These are phyloP conservation scores for Agarophyton chilense DNA, from an alignment of 23 red algal genomes.

Conservation along the genomic window DNA sequence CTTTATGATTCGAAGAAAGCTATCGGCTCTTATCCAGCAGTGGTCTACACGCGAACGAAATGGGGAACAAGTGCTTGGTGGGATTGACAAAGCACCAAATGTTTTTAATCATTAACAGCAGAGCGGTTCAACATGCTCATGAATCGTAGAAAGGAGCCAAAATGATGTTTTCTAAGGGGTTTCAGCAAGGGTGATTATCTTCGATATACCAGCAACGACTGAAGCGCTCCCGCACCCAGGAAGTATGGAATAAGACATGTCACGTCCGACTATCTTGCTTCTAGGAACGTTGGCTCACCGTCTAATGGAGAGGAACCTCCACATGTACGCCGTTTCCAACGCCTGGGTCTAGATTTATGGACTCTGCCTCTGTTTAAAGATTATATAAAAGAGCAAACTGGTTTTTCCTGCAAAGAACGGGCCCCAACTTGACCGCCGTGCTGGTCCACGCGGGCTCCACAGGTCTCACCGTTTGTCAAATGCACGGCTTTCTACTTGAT, in stretches of 20 bases:
- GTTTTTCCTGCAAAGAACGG: slow-evolving; percentile 30
- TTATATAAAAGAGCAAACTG: slow-evolving; percentile 18
- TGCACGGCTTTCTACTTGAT: slow-evolving; percentile 33
- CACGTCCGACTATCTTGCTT: not conserved
- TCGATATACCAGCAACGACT: not conserved
- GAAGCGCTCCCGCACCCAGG: not conserved
- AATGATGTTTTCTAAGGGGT: too few relatives aligned
- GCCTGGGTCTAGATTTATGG: not conserved
- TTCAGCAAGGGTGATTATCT: too few relatives aligned
- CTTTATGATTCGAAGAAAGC: too few relatives aligned
- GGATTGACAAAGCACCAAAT: slow-evolving; percentile 33
- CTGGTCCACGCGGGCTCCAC: slow-evolving; percentile 29
- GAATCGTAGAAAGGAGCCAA: too few relatives aligned
- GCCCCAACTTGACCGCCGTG: slow-evolving; percentile 30
- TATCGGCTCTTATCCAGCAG: slow-evolving; percentile 48
- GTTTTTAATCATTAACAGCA: too few relatives aligned
- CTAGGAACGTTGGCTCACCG: not conserved
- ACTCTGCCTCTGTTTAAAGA: not conserved
- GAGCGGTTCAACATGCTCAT: too few relatives aligned
- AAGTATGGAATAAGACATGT: not conserved
- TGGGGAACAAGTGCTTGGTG: too few relatives aligned
- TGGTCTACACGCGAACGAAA: not conserved
- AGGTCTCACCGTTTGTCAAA: slow-evolving; percentile 44
- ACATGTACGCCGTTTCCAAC: not conserved
- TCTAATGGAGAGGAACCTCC: slow-evolving; percentile 4